These are phyloP conservation scores for Lachnellula suecica DNA, from an alignment of 2,329 filamentous ascomycete genomes.

Conservation along the genomic window DNA sequence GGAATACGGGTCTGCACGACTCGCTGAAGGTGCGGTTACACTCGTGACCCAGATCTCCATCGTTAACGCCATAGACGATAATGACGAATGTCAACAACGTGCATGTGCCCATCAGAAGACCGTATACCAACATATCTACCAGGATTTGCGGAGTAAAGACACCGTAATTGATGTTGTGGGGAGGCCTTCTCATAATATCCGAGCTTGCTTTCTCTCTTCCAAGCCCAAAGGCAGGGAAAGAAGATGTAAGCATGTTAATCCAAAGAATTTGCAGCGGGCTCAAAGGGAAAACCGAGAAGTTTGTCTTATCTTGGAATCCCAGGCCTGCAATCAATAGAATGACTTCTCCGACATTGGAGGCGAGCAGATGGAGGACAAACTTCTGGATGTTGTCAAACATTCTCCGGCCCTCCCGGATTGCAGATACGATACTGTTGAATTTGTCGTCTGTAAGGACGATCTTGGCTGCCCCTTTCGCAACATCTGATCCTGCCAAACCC, in stretches of 20 bases:
- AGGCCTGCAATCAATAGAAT: constrained; percentile 56
- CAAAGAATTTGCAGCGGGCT: constrained; percentile 60
- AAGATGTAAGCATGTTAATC: constrained; percentile 64
- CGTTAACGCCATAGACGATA: constrained; percentile 49
- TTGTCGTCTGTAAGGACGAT: constrained; percentile 56
- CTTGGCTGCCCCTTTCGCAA: constrained; percentile 58
- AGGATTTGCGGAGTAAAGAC: constrained; percentile 53
- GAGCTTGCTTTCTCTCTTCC: constrained; percentile 54
- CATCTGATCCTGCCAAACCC: constrained; percentile 59
- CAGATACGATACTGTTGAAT: constrained; percentile 52
- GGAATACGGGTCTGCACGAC: constrained; percentile 52
- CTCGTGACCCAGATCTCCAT: constrained; percentile 49
- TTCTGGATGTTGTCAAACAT: constrained; percentile 58
- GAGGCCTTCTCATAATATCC: constrained; percentile 54
- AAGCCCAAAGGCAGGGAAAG: constrained; percentile 59
- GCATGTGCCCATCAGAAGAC: constrained; percentile 48
- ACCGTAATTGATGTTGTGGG: constrained; percentile 47
- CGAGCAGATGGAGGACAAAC: constrained; percentile 55
- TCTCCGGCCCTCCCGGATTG: constrained; percentile 50
- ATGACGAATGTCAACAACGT: constrained; percentile 50
- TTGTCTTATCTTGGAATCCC: constrained; percentile 52
- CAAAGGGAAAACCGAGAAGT: constrained; percentile 56
- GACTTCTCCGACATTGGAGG: constrained; percentile 57
- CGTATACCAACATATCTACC: constrained; percentile 53
- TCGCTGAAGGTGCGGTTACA: constrained; percentile 51